These are phyloP conservation scores for Boletellus sp. DNA, from an alignment of 768 basidiomycete genomes.

Conservation along the genomic window DNA sequence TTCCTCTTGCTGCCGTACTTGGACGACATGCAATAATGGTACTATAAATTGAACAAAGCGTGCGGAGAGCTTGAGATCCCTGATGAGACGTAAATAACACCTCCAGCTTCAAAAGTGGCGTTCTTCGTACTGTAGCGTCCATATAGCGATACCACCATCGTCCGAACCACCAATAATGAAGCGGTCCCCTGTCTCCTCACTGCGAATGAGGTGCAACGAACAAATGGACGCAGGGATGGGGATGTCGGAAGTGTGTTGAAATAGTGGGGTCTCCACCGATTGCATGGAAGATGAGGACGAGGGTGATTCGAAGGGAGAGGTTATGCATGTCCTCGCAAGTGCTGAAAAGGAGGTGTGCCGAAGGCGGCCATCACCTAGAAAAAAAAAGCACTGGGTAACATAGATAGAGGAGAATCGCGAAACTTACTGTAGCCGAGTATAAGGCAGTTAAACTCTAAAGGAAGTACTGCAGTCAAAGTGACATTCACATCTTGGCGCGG, in stretches of 20 bases:
- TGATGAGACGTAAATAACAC: constrained; percentile 25
- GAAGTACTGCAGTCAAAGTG: constrained; percentile 41
- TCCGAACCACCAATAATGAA: constrained; percentile 72
- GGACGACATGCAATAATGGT: constrained; percentile 56
- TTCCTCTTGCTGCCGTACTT: constrained; percentile 45
- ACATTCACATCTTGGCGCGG: constrained; percentile 4
- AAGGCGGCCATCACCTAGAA: constrained; percentile 50
- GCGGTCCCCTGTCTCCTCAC: constrained; percentile 55
- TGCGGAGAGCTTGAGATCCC: constrained; percentile 61
- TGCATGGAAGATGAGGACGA: not conserved
- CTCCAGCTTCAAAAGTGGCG: not conserved
- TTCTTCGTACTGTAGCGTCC: constrained; percentile 57
- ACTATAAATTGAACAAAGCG: constrained; percentile 72
- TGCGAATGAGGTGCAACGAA: constrained; percentile 53
- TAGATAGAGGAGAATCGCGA: not conserved
- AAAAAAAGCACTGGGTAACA: not conserved
- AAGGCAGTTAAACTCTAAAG: constrained; percentile 55
- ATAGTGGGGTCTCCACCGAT: constrained; percentile 8
- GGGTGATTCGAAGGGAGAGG: not conserved
- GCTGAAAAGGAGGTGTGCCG: constrained; percentile 44
- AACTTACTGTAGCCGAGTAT: constrained; percentile 62
- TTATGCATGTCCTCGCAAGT: constrained; percentile 19
- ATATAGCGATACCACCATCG: constrained; percentile 75
- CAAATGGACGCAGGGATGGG: constrained; percentile 44
- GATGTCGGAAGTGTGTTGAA: constrained; percentile 41